Conservation (phyloP, 441 rosid genomes). For the Adansonia madagascariensis region DNA sequence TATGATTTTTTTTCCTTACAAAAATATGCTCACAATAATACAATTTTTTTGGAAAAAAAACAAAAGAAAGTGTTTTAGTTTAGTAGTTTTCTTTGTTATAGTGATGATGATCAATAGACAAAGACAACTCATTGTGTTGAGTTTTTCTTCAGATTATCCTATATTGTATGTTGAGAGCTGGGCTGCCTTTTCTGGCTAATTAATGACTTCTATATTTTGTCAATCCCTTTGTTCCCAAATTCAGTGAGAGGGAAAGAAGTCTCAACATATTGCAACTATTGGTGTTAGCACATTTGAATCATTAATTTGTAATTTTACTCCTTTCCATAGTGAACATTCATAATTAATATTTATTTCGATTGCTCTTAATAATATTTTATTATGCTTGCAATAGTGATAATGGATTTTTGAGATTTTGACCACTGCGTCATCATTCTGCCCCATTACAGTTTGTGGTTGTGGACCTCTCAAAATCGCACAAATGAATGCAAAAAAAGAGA, state of each 20-base stretch:
- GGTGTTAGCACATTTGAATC: not conserved
- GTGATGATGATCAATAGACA: slow-evolving; percentile 27
- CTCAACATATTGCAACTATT: slow-evolving; percentile 25
- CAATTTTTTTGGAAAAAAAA: not conserved
- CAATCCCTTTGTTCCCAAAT: slow-evolving; percentile 41
- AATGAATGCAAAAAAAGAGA: not conserved
- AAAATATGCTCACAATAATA: not conserved
- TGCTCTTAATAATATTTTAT: too few relatives aligned
- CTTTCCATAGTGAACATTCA: too few relatives aligned
- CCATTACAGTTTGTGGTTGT: slow-evolving; percentile 25
- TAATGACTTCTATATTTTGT: slow-evolving; percentile 29
- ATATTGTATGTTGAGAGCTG: slow-evolving; percentile 28
- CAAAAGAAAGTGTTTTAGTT: not conserved
- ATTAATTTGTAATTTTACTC: too few relatives aligned
- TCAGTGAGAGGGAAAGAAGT: slow-evolving; percentile 28
- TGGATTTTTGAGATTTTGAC: slow-evolving; percentile 28
- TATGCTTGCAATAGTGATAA: too few relatives aligned
- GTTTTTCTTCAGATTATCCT: slow-evolving; percentile 21
- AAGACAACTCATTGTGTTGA: slow-evolving; percentile 31
- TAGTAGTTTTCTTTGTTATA: not conserved
- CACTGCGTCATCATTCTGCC: slow-evolving; percentile 28
- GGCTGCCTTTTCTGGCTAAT: slow-evolving; percentile 19
- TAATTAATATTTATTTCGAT: too few relatives aligned
- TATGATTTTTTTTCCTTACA: not conserved
- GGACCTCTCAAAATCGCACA: slow-evolving; percentile 24